Base-by-base conservation (phyloP, 495 filamentous ascomycete genomes). In the Daldinia grandis region DNA sequence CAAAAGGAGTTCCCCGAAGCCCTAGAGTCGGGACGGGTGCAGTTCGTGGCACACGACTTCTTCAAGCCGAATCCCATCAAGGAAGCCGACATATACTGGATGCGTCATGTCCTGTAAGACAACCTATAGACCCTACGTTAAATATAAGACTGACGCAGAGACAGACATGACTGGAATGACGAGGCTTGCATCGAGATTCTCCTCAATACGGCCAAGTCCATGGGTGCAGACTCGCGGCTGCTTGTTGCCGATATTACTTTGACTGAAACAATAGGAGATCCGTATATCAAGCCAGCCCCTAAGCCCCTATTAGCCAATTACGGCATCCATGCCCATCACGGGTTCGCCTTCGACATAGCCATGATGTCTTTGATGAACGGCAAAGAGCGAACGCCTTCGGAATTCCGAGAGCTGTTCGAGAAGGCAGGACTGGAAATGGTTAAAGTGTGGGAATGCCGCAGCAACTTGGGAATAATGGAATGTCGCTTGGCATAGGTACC, bases 121-220 rank as follows among this genome's bases (percentile, higher is more conserved):
- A 10, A 27, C 14, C 40, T 49, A 24, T 31, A 47, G 17, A 47
- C 8, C 14, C 14, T 33, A 42, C 4, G 25, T 50, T 15, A 37
- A 61, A 57, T 49, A 19, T 15, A 60, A 14, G 50, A 44, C 70
- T 73, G 50, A 73, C 56, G 4, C 33, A 17, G 27, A 33, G 53
- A 37, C 28, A 74, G 71, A 21, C 78, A 79, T 47, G 75, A 85
- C 56, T 84, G 81, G 82, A 75, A 78, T n/a, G 81, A 84, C 60
- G 68, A 72, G 12, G 79, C 81, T 68, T 77, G 75, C 50, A 53
- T 79, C n/a, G 68, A 72, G 24, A 83, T 83, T 40, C 75, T 83
- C 30, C 33, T 58, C n/a, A 62, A 57, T 15, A 68, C 77, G 17
- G 72, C 74, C 47, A 37, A 57, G 0, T 67, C 73, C 47, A 81